Evolutionary conservation across 176 grass and related monocot species (phyloP).

Genomic region (Hordeum vulgare): MorexV3_pseudomolecules_assembly NC_058519.1:232308141-232308640

Average conservation of each 20-base stretch:
- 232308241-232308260: constrained; percentile 12
- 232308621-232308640: neutral
- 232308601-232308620: too few species aligned
- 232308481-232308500: neutral
- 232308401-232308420: too few species aligned
- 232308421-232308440: too few species aligned
- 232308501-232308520: neutral
- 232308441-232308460: too few species aligned
- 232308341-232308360: constrained; percentile 46
- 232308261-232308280: neutral
- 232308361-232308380: too few species aligned
- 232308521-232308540: neutral
- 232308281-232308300: constrained; percentile 22
- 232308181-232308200: constrained; percentile 33
- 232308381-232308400: too few species aligned
- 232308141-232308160: too few species aligned
- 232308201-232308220: constrained; percentile 97
- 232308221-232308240: constrained; percentile 97
- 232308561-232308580: neutral
- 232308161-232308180: neutral
- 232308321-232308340: neutral
- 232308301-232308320: constrained; percentile 42
- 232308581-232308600: neutral
- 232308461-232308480: too few species aligned
- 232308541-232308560: neutral